Percentiles rank a stretch among this genome's conserved stretches.
Conservation (phyloP, 2,329 filamentous ascomycete genomes). For the Paracoccidioides brasiliensis region DNA sequence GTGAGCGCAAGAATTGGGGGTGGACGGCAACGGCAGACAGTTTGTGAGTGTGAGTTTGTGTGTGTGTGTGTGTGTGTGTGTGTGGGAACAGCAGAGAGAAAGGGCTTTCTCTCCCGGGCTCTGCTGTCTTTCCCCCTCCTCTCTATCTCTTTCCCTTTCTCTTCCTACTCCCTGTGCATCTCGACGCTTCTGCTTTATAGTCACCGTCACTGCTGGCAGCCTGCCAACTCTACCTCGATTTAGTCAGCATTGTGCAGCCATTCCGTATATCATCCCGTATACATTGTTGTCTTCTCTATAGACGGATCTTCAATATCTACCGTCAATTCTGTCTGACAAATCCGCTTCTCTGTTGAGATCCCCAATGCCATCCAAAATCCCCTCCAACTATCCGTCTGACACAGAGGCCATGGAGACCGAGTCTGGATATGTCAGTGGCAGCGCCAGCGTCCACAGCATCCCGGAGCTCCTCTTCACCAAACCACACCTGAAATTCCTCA, state of each 20-base stretch:
- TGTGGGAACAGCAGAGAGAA: conserved; percentile 8
- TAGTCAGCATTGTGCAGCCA: not conserved
- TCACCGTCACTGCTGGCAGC: not conserved
- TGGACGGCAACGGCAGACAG: no score
- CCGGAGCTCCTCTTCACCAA: conserved; percentile 76
- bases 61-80: no score
- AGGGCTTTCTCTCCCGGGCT: conserved; percentile 15
- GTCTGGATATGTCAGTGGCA: conserved; percentile 72
- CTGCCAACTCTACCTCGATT: not conserved
- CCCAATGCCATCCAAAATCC: conserved; percentile 19
- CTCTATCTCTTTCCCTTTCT: conserved; percentile 15
- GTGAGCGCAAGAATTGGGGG: not conserved
- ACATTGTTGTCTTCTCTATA: not conserved
- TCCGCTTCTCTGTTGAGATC: not conserved
- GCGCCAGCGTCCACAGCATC: conserved; percentile 48
- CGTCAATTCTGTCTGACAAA: not conserved
- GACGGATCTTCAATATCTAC: not conserved
- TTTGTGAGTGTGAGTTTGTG: no score
- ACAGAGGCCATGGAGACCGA: conserved; percentile 40
- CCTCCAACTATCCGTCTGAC: conserved; percentile 27
- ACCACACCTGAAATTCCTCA: conserved; percentile 79
- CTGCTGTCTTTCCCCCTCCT: conserved; percentile 15
- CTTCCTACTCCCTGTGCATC: not conserved
- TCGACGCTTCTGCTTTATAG: conserved; percentile 3
- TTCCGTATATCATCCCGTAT: not conserved